These are phyloP conservation scores for Bondarzewia mesenterica DNA, from an alignment of 1,284 basidiomycete genomes.

Conservation along the genomic window DNA sequence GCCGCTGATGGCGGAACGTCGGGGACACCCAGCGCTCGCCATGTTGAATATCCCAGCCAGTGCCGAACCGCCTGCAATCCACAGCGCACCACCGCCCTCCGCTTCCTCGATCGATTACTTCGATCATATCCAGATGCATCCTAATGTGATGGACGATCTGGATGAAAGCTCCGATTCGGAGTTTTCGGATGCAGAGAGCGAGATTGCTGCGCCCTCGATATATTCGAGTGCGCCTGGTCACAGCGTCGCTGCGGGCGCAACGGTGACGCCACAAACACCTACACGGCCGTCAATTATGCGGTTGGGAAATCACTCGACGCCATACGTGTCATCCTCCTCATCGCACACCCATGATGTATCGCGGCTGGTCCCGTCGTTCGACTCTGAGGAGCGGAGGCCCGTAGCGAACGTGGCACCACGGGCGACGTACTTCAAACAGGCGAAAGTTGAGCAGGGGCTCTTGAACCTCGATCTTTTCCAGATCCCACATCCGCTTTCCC, in stretches of 20 bases:
- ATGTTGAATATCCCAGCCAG: conserved; percentile 20
- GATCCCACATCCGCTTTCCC: conserved; percentile 3
- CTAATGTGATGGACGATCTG: conserved; percentile 64
- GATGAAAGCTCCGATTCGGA: conserved; percentile 38
- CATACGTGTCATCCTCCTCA: conserved; percentile 22
- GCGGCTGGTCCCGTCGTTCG: neutral
- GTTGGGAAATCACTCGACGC: conserved; percentile 31
- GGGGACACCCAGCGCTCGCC: conserved; percentile 14
- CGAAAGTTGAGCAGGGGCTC: conserved; percentile 9
- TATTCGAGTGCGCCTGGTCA: conserved; percentile 3
- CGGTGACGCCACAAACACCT: conserved; percentile 6
- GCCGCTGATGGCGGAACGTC: conserved; percentile 18
- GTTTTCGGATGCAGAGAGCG: conserved; percentile 18
- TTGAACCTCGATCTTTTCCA: conserved; percentile 12
- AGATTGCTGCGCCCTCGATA: conserved; percentile 10
- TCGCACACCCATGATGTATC: conserved; percentile 13
- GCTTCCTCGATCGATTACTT: conserved; percentile 65
- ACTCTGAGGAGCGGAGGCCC: conserved; percentile 21
- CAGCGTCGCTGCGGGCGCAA: neutral
- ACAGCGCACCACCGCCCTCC: conserved; percentile 43
- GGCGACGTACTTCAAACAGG: conserved; percentile 11
- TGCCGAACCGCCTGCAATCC: conserved; percentile 17
- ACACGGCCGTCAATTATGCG: conserved; percentile 29
- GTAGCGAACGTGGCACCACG: conserved; percentile 16
- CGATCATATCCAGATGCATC: conserved; percentile 59